Evolutionary conservation across 2,329 filamentous ascomycete genomes (phyloP), one percentile per base, ranked within the genome.

Genomic region (Cytospora chrysosperma): DNA sequence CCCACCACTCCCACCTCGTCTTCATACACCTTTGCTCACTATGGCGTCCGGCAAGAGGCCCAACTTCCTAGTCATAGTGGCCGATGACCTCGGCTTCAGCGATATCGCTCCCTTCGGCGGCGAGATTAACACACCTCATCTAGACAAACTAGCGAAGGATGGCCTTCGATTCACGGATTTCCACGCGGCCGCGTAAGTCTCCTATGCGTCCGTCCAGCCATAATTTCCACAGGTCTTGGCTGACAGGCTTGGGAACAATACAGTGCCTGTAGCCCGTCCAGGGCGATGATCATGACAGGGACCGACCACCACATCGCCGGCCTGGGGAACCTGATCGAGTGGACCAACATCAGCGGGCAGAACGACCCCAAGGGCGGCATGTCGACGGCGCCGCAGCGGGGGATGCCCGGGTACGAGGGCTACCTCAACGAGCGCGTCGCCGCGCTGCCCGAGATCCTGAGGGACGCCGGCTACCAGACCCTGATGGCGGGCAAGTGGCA

Each of bases 241-340:
- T 37, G 10, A 37, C 34, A 37, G 17, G 19, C 4, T 17, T 37
- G n/a, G n/a, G n/a, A 30, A 30, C 37, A 40, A 34, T n/a, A 1
- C 37, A 40, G 37, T 40, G 86, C 86, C 57, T 89, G 85, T 73
- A 88, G 85, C 56, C 87, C 87, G 1, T 86, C 85, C 3, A 78
- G 86, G 43, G 84, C 85, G 21, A 89, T 89, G 86, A 81, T 89
- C 68, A 83, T 88, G 79, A 87, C 85, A 0, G 85, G 85, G 4
- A 88, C 85, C 0, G 85, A 87, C 69, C 81, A 87, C 68, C 85
- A 84, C 70, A 84, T 84, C 62, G 81, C 81, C 12, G 82, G 86
- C 1, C 76, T 88, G 2, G 85, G 85, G 2, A 85, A 86, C 63
- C 72, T 88, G 61, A 79, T 83, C 67, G 83, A 86, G 73, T 86